Evolutionary conservation across 768 basidiomycete genomes (phyloP), one percentile per base, ranked within the genome.

Genomic region (Leccinum rimulosum): DNA sequence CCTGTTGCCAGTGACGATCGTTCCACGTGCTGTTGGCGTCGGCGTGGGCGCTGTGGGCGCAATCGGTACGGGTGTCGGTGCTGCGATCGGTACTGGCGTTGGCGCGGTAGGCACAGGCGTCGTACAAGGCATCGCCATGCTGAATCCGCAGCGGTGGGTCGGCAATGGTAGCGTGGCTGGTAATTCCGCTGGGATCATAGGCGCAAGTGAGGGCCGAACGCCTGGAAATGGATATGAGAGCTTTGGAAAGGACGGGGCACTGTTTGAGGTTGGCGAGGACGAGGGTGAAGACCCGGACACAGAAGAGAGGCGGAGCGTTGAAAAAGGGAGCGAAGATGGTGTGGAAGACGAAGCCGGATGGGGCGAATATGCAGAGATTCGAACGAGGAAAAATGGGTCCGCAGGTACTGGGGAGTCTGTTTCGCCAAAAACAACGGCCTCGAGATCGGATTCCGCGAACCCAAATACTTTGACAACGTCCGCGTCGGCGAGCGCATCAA

Each of bases 1-100:
- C 6, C 77, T 98, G 0, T 78, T 98, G 0, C 96, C 97, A 0
- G 97, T 99, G 17, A 97, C 95, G 1, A 96, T 98, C 70, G 95
- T 98, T 2, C 96, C 96, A 0, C 85, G 91, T 14, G 85, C 88
- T 1, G 82, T 83, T 5, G 86, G 87, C 19, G 86, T 86, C 3
- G 86, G 88, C 0, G 90, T 89, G 1, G 85, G 87, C 11, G 75
- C 67, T 0, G 86, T 89, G 7, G 86, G 87, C 9, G 86, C 87
- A 2, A 81, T 83, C 28, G 86, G 87, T 17, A 85, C 86, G 8
- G 86, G 87, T 0, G 89, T 89, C 0, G 85, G 89, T 7, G 64
- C 52, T 22, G 75, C 68, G 11, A 86, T 89, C 8, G 87, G 88
- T 8, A 69, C 61, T 3, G 87, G 83, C 12, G 87, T 81, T 0